Conservation (phyloP, 2,329 filamentous ascomycete species). For the Diplocarpon rosae region DNA sequence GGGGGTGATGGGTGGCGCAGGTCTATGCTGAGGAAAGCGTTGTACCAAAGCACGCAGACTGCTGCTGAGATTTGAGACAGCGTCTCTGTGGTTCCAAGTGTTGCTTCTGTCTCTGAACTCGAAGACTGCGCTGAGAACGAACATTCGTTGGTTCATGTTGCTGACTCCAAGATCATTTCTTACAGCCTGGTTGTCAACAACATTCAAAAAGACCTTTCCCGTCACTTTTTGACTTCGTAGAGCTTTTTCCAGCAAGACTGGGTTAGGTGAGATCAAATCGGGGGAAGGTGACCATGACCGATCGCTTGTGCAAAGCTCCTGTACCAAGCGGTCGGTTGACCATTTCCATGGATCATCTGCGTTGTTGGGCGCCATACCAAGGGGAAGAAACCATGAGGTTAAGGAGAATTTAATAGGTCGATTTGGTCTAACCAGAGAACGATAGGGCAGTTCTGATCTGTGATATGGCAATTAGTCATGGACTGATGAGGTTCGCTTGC, state of each 20-base stretch:
- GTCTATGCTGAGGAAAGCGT: neutral
- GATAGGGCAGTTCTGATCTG: slow-evolving; percentile 6
- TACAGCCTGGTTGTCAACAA: slow-evolving; percentile 16
- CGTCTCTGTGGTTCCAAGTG: slow-evolving; percentile 31
- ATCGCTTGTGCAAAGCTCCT: slow-evolving; percentile 48
- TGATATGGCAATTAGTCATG: slow-evolving; percentile 14
- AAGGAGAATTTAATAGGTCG: neutral
- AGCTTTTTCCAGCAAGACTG: slow-evolving; percentile 38
- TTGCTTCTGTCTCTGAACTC: slow-evolving; percentile 42
- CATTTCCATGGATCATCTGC: slow-evolving; percentile 61
- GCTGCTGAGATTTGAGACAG: neutral
- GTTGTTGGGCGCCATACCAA: slow-evolving; percentile 22
- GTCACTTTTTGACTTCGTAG: no score
- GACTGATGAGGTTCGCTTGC: neutral
- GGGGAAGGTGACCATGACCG: slow-evolving; percentile 36
- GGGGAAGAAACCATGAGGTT: slow-evolving; percentile 10
- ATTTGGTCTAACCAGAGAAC: slow-evolving; percentile 11
- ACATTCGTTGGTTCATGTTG: slow-evolving; percentile 16
- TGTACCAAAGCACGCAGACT: neutral
- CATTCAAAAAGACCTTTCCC: neutral
- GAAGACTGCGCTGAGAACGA: slow-evolving; percentile 44
- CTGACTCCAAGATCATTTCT: slow-evolving; percentile 20
- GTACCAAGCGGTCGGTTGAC: slow-evolving; percentile 55
- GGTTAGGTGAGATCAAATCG: slow-evolving; percentile 35
- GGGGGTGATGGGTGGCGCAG: neutral